Percentiles rank a stretch among this genome's conserved stretches.
phyloP scores from a whole-genome alignment of 2,329 filamentous ascomycete species.

The Lecanosticta acicola region DNA sequence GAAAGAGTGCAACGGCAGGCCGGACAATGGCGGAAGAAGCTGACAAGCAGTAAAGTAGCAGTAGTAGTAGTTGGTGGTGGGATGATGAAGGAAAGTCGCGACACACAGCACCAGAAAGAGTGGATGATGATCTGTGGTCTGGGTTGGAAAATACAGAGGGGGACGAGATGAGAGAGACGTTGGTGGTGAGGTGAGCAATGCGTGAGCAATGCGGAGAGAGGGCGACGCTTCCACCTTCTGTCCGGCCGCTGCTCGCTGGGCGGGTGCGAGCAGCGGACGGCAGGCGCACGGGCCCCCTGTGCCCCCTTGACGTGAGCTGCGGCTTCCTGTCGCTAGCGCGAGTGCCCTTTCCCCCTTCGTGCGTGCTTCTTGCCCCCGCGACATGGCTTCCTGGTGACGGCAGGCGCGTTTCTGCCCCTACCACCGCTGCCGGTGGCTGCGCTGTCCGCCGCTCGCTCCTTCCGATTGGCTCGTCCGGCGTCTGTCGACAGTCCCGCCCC shows the following conservation, averaged over 20 bases:
- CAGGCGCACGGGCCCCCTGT: no score
- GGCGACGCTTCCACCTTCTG: not conserved
- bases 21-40: slow-evolving; percentile 17
- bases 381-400: not conserved
- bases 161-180: slow-evolving; percentile 11
- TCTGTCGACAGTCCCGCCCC: no score
- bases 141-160: slow-evolving; percentile 7
- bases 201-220: not conserved
- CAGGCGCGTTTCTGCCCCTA: not conserved
- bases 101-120: slow-evolving; percentile 30
- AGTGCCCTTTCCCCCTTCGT: not conserved
- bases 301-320: no score
- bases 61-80: slow-evolving; percentile 5
- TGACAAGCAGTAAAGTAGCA: not conserved
- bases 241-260: no score
- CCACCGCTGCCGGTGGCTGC: not conserved
- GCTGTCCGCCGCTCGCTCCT: not conserved
- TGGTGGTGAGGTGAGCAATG: slow-evolving; percentile 1
- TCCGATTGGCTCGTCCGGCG: not conserved
- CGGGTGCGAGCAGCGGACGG: no score
- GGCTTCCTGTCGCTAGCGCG: not conserved
- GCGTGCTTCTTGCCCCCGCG: not conserved
- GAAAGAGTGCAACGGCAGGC: slow-evolving; percentile 20
- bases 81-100: slow-evolving; percentile 22
- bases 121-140: slow-evolving; percentile 24